Conservation (phyloP, 2,329 filamentous ascomycete genomes). For the Beauveria asiatica region DNA sequence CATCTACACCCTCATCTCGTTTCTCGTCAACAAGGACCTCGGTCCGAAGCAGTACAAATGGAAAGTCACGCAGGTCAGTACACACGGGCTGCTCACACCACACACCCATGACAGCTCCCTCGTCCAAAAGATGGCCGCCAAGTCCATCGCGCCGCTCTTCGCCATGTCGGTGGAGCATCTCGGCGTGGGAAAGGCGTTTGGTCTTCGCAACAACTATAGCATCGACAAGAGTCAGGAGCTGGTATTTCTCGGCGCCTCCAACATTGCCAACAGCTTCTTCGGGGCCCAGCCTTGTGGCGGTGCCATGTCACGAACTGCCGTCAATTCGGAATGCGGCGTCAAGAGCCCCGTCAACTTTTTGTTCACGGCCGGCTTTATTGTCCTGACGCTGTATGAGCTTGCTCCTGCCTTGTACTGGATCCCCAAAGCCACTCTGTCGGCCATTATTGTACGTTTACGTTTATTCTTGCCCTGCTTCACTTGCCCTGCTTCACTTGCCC, state of each 20-base stretch:
- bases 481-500: background rate
- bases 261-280: constrained; percentile 58
- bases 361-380: constrained; percentile 52
- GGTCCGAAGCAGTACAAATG: constrained; percentile 40
- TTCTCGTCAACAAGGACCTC: constrained; percentile 48
- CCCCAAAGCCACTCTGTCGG: constrained; percentile 55
- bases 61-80: constrained; percentile 47
- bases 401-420: constrained; percentile 57
- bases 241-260: constrained; percentile 52
- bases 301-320: constrained; percentile 58
- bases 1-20: constrained; percentile 55
- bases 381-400: constrained; percentile 54
- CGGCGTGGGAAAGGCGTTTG: constrained; percentile 56
- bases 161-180: constrained; percentile 55
- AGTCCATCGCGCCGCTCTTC: constrained; percentile 52
- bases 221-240: constrained; percentile 59
- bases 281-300: constrained; percentile 55
- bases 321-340: constrained; percentile 57
- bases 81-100: constrained; percentile 44
- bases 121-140: constrained; percentile 43
- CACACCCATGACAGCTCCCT: constrained; percentile 37
- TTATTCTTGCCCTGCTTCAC: background rate
- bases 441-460: constrained; percentile 45
- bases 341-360: constrained; percentile 52
- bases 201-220: constrained; percentile 51